Base-by-base conservation (phyloP, 2,329 filamentous ascomycete genomes). In the Botrytis deweyae region DNA sequence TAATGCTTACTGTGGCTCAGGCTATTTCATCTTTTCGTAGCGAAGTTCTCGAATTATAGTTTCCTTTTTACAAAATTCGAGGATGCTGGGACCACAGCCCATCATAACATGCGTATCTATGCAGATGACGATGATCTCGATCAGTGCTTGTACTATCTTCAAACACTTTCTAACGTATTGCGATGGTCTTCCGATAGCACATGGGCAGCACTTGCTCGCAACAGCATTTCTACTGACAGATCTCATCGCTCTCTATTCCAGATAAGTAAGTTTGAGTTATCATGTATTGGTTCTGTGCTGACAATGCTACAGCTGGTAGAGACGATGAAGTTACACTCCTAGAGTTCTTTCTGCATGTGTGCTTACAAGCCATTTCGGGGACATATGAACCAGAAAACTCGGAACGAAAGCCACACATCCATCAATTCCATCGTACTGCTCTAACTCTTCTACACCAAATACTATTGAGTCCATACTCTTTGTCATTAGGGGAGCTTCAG, bases 61-160 rank as follows among this genome's bases (percentile, higher is more conserved):
- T 90, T 91, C 76, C 82, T 91, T 2, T 81, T 82, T 70, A 81
- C 79, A 40, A 67, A 72, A 36, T 70, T 74, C 22, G 71, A 71
- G 16, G 71, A 75, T 44, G 69, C 70, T 20, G 77, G 78, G 65
- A 74, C 72, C 76, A 76, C 73, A 67, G 73, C 74, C 63, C 74
- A 77, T 74, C 77, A 76, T 33, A 74, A 74, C 68, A 73, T 75
- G 67, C 81, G 79, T 46, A 78, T 80, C 49, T 86, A 88, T 74
- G 84, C 83, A 4, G 84, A 86, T 63, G 86, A 89, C 10, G 90
- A 94, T 76, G 92, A 97, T 77, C 86, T 94, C 12, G 91, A 92
- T 75, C 87, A 94, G 73, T 93, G 91, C 75, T 84, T 93, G 4
- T 97, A 97, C 81, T 92, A 95, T 78, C 83, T 98, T 33, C 89